Evolutionary conservation across 352 stramenopile genomes (phyloP).

Genomic region (Aphanomyces astaci): DNA sequence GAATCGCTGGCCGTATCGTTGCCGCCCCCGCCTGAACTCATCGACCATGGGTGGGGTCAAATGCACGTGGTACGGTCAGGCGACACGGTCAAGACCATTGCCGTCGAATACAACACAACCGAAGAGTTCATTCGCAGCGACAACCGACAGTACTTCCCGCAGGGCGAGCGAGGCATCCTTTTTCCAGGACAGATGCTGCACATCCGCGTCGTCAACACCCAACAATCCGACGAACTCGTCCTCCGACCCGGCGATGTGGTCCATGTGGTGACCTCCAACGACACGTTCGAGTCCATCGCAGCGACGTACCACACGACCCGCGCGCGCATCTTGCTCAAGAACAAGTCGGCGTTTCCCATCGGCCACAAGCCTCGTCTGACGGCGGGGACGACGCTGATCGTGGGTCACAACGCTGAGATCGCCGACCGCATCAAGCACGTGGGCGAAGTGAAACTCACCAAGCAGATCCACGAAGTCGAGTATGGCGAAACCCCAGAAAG

Average conservation of each 20-base stretch:
- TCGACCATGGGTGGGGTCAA: conserved; percentile 76
- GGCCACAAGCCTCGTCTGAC: conserved; percentile 51
- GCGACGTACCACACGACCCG: conserved; percentile 60
- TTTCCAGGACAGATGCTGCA: conserved; percentile 67
- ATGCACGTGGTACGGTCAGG: conserved; percentile 71
- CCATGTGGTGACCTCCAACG: conserved; percentile 38
- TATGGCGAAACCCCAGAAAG: conserved; percentile 58
- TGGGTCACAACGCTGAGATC: conserved; percentile 49
- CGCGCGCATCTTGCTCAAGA: conserved; percentile 63
- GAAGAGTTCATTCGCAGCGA: conserved; percentile 70
- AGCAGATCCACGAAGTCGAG: conserved; percentile 80
- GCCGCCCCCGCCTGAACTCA: conserved; percentile 61
- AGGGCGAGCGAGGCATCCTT: conserved; percentile 57
- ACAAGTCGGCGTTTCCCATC: conserved; percentile 57
- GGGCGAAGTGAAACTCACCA: conserved; percentile 74
- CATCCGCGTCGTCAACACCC: conserved; percentile 66
- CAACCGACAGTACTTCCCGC: conserved; percentile 73
- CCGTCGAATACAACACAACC: conserved; percentile 69
- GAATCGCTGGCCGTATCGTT: conserved; percentile 46
- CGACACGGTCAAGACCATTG: conserved; percentile 62
- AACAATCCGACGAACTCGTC: background rate
- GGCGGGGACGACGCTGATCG: conserved; percentile 57
- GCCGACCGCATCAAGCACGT: conserved; percentile 58
- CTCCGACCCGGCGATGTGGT: conserved; percentile 50
- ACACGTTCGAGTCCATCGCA: conserved; percentile 73